Evolutionary conservation across 345 rosid genomes (phyloP), one percentile per base, ranked within the genome.

Genomic region (Populus deltoides): DNA sequence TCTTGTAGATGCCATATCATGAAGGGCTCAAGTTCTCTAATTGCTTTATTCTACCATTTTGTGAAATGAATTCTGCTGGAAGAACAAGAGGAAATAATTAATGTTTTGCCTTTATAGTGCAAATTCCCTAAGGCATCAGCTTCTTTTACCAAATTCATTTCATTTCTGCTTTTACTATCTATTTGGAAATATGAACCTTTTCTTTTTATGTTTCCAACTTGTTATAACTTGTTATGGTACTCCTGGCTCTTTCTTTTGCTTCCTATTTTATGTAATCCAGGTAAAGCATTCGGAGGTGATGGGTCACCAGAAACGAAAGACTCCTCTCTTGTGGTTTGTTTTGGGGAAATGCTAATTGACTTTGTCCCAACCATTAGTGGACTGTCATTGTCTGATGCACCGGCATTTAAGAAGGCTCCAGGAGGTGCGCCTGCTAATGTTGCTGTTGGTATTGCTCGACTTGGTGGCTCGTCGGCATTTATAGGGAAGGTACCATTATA

Each of bases 351-450:
- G 97, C 81, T 93, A 69, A 93, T 96, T 69, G 98, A 96, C 84
- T 96, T 96, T 83, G 98, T 96, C 41, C 99, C 99, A 6, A 93
- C 97, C 3, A 79, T 59, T 10, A 92, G 82, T 51, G 98, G 97
- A 2, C 92, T 92, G 81, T 91, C 99, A 13, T 77, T 96, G 85
- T 98, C 98, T 41, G 89, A 92, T 25, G 87, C 99, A 17, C 97
- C 95, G 16, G 94, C 98, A 72, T 96, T 96, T 76, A 90, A 92
- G 66, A 96, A 93, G 79, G 98, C 98, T 71, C 90, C 98, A 0
- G 98, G 99, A 70, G 98, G 99, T 77, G 99, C 99, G 29, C 99
- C 99, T 72, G 98, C 98, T 38, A 96, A 96, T 86, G 98, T 92
- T 49, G 98, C 97, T 29, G 98, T 92, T 66, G 99, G 97, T 49